Evolutionary conservation across 495 filamentous ascomycete species (phyloP), one percentile per base, ranked within the genome.

Genomic region (Podospora pseudocomata): DNA sequence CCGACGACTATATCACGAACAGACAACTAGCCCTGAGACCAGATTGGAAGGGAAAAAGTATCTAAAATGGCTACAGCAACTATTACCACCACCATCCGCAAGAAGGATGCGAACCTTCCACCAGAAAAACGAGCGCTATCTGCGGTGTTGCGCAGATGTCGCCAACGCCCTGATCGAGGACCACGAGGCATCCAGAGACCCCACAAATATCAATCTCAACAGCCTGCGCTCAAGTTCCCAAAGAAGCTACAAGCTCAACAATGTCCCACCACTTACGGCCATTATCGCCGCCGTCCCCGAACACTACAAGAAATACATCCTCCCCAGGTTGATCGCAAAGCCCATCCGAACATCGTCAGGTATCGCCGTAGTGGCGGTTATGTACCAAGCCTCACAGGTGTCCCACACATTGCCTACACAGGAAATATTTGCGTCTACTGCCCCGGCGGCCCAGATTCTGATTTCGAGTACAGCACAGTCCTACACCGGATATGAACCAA

Each of bases 341-440:
- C 95, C 95, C 3, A 98, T 99, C 70, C 85, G 95, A 75, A 96
- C 92, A 15, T 95, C 94, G 5, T 97, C 94, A 56, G 95, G 95
- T 49, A 98, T 99, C 72, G 96, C 95, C n/a, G 96, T 99, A 11
- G 95, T 99, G 54, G 95, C 96, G 19, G 96, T 99, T 65, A 98
- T 99, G 95, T 98, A 96, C n/a, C 85, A 99, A 98, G 80, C 95
- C 95, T 34, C 95, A 99, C 76, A 87, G 95, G 70, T 99, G 95
- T 75, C 95, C n/a, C 95, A 32, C 95, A 99, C 76, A 99, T 98
- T 69, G 92, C 95, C 11, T 99, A 88, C 79, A 98, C 96, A 2
- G 95, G 95, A 74, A 99, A 98, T 74, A 98, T 99, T 67, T 99
- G 96, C 78, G 96, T 99, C 65, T 99, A 99, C 81, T 99, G 95